Evolutionary conservation across 1,284 basidiomycete species (phyloP).

Genomic region (Vanrija pseudolonga): DNA sequence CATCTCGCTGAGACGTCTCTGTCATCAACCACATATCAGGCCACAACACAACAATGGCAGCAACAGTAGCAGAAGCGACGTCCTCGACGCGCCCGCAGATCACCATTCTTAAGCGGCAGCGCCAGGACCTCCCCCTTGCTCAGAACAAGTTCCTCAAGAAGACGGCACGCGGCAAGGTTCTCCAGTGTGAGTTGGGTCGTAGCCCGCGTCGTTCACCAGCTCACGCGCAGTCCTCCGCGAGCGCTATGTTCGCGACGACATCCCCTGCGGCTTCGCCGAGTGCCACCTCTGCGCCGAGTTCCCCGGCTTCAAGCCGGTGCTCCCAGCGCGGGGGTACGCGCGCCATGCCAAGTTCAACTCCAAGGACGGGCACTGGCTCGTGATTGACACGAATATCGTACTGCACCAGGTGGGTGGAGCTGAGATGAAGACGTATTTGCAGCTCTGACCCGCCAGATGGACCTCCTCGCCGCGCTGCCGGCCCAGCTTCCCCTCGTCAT

Average conservation of each 20-base stretch:
- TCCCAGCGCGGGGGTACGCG: slow-evolving; percentile 56
- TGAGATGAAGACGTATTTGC: neutral
- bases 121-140: slow-evolving; percentile 67
- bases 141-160: slow-evolving; percentile 92
- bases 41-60: slow-evolving; percentile 10
- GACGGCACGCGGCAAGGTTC: slow-evolving; percentile 87
- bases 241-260: slow-evolving; percentile 88
- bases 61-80: slow-evolving; percentile 14
- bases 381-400: slow-evolving; percentile 96
- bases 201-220: neutral
- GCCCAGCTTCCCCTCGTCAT: slow-evolving; percentile 71
- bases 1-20: neutral
- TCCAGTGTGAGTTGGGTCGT: slow-evolving; percentile 64
- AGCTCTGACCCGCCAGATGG: slow-evolving; percentile 65
- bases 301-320: slow-evolving; percentile 48
- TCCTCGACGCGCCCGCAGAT: slow-evolving; percentile 51
- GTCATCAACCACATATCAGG: neutral
- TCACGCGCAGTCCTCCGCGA: slow-evolving; percentile 74
- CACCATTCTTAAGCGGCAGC: slow-evolving; percentile 70
- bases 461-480: slow-evolving; percentile 79
- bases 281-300: slow-evolving; percentile 62
- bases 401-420: slow-evolving; percentile 68
- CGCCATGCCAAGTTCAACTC: slow-evolving; percentile 50
- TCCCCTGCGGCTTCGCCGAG: slow-evolving; percentile 77
- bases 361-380: slow-evolving; percentile 64